Base-by-base conservation (phyloP, 1,139 yeast genomes). In the Spencermartinsiella ligniputridi region DNA sequence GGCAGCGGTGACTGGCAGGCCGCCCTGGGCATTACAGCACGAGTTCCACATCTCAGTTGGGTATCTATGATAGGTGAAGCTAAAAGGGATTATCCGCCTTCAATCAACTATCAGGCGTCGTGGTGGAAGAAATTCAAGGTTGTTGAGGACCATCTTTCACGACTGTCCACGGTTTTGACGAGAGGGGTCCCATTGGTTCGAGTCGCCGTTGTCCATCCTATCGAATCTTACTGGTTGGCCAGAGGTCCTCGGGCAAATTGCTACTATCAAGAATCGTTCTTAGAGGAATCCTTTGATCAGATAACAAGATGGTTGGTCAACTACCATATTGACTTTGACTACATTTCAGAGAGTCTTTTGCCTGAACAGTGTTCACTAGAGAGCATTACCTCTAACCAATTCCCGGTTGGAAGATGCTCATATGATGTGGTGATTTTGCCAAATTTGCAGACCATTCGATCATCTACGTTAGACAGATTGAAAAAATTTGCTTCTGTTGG, bases 1-100 rank as follows among this genome's bases (percentile, higher is more conserved):
- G 38, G 38, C 3, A 19, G 24, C 24, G 27, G 38, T n/a, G 38
- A 35, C 38, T 35, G 38, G 38, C 38, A 35, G 16, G 38, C 38
- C 4, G 38, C 38, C 3, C 38, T 35, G 3, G 38, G 38, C n/a
- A 22, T 35, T 13, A 35, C 38, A 13, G 8, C 24, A 35, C 21
- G 38, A 35, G 38, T 35, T 18, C 38, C 38, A n/a, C 38, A 35
- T 20, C 25, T 35, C 11, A 35, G 25, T n/a, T 35, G 38, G 38
- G 24, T 35, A 8, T 18, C 25, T 20, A 35, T 35, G 38, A 22
- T 35, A 5, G 38, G 38, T 35, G 38, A 35, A 20, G 38, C 38
- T 17, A 35, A 35, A n/a, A 12, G 38, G 20, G 38, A 35, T 20
- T 35, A 35, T 20, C 38, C 38, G n/a, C 38, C 38, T 35, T 35